A percentile compares a stretch with the other conserved stretches of the same genome.
These are phyloP conservation scores for Chernovozyma aurita DNA, from an alignment of 1,139 yeast species.

Conservation along the genomic window DNA sequence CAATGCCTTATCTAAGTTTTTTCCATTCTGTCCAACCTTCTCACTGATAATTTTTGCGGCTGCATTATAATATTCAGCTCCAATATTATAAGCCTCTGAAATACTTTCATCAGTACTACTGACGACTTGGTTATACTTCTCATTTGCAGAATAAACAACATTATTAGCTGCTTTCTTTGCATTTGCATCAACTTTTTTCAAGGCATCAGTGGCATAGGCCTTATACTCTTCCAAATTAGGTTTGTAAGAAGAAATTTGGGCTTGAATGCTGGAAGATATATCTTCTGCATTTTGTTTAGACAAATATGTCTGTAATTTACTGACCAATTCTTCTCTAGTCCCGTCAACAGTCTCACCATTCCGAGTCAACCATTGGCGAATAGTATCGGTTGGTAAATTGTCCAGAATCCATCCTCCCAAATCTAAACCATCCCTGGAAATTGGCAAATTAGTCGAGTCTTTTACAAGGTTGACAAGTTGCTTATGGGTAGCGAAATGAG, in stretches of 20 bases:
- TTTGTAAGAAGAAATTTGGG: slow-evolving; percentile 16
- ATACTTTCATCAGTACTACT: slow-evolving; percentile 20
- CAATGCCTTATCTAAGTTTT: slow-evolving; percentile 19
- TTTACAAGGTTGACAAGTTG: slow-evolving; percentile 47
- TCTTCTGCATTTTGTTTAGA: slow-evolving; percentile 6
- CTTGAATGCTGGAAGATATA: background rate
- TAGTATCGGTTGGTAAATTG: slow-evolving; percentile 17
- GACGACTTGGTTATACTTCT: slow-evolving; percentile 5
- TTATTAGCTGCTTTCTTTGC: slow-evolving; percentile 6
- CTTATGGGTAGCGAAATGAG: slow-evolving; percentile 41
- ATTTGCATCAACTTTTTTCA: slow-evolving; percentile 3
- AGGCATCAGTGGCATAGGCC: slow-evolving; percentile 7
- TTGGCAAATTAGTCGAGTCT: slow-evolving; percentile 38
- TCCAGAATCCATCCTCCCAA: slow-evolving; percentile 16
- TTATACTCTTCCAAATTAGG: slow-evolving; percentile 18
- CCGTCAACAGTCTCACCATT: slow-evolving; percentile 23
- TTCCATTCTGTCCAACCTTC: slow-evolving; percentile 16
- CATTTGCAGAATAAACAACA: slow-evolving; percentile 1
- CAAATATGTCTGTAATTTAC: slow-evolving; percentile 12
- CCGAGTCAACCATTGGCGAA: slow-evolving; percentile 21
- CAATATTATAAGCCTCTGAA: slow-evolving; percentile 18
- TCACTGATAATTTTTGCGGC: slow-evolving; percentile 27
- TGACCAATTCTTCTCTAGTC: slow-evolving; percentile 19
- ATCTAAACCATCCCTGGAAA: slow-evolving; percentile 11
- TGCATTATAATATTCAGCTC: slow-evolving; percentile 38